Evolutionary conservation across 148 eudicot genomes (phyloP).

Genomic region (Arctostaphylos glauca): DNA sequence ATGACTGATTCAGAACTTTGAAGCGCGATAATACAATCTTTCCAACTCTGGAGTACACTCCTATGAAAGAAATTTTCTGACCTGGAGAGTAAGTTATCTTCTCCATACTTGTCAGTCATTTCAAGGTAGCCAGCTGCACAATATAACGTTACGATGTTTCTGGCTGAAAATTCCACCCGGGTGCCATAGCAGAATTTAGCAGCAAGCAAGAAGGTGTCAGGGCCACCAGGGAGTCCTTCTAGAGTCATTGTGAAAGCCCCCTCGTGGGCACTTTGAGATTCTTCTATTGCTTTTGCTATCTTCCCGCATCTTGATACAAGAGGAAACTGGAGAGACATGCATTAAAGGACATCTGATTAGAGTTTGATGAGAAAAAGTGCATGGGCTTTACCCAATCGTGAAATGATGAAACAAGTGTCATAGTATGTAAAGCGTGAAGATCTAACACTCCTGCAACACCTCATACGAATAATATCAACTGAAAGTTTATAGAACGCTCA

Average conservation of each 20-base stretch:
- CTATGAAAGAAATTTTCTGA: constrained; percentile 71
- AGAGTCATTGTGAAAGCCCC: constrained; percentile 34
- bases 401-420: not conserved
- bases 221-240: constrained; percentile 75
- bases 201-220: constrained; percentile 56
- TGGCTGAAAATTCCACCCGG: constrained; percentile 65
- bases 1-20: constrained; percentile 64
- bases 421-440: not conserved
- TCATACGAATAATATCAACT: not conserved
- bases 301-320: constrained; percentile 77
- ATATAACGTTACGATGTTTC: constrained; percentile 57
- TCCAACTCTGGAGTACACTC: constrained; percentile 68
- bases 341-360: not conserved
- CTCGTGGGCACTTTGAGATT: constrained; percentile 31
- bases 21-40: constrained; percentile 79
- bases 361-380: not conserved
- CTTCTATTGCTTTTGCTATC: constrained; percentile 52
- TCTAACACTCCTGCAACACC: not conserved
- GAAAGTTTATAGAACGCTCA: not conserved
- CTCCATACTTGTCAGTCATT: constrained; percentile 80
- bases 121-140: constrained; percentile 86
- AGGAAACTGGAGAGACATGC: constrained; percentile 72
- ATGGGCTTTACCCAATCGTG: not conserved
- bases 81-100: constrained; percentile 63
- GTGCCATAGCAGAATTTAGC: constrained; percentile 80